These are phyloP conservation scores for Linaria vulgaris DNA, from an alignment of 257 asterid genomes.

Conservation along the genomic window DNA sequence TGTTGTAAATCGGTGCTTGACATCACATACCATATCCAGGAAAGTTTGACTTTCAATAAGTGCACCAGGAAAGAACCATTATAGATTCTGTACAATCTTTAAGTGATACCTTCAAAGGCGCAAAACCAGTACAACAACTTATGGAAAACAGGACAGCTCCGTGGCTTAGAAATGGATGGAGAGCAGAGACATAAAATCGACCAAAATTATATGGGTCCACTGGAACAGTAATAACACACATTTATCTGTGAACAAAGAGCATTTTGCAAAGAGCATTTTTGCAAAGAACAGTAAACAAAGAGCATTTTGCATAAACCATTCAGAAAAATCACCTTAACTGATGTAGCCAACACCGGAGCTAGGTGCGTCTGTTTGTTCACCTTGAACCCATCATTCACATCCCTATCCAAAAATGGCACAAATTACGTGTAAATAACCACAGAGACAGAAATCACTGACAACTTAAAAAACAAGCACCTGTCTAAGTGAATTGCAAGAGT, in stretches of 20 bases:
- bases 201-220: neutral
- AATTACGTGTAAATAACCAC: conserved; percentile 12
- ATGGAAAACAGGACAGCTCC: neutral
- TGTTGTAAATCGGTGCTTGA: too few relatives aligned
- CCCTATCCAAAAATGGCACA: conserved; percentile 48
- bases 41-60: too few relatives aligned
- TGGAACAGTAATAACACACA: neutral
- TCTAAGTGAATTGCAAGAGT: conserved; percentile 95
- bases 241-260: neutral
- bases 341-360: conserved; percentile 87
- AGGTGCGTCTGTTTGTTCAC: conserved; percentile 80
- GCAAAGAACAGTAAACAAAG: neutral
- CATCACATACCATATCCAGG: too few relatives aligned
- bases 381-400: conserved; percentile 87
- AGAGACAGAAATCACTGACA: neutral
- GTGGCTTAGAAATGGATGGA: neutral
- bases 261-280: neutral
- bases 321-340: conserved; percentile 62
- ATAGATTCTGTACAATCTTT: too few relatives aligned
- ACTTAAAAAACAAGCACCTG: conserved; percentile 45
- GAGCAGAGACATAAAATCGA: neutral
- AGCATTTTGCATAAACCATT: neutral
- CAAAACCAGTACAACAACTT: too few relatives aligned
- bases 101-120: too few relatives aligned
- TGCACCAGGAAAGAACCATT: too few relatives aligned